Evolutionary conservation across 371 early-diverging fungal genomes (phyloP).

Genomic region (Zancudomyces culisetae): DNA sequence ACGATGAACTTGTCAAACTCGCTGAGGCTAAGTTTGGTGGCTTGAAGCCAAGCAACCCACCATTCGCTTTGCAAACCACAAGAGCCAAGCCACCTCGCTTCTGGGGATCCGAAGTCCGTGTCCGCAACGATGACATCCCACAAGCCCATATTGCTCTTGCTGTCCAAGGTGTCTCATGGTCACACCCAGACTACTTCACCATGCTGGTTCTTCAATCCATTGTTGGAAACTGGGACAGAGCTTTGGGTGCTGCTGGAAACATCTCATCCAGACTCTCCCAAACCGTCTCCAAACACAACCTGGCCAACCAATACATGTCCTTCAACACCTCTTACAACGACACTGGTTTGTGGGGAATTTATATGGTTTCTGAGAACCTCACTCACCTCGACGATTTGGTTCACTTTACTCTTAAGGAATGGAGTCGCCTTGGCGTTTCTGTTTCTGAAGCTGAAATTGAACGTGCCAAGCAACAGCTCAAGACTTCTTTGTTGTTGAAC

Average conservation of each 20-base stretch:
- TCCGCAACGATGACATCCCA: slow-evolving; percentile 61
- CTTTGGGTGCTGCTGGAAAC: slow-evolving; percentile 67
- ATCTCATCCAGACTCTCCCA: slow-evolving; percentile 70
- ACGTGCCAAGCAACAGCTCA: slow-evolving; percentile 95
- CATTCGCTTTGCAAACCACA: slow-evolving; percentile 19
- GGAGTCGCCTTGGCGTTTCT: slow-evolving; percentile 66
- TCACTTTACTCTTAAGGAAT: slow-evolving; percentile 73
- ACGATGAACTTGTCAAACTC: slow-evolving; percentile 74
- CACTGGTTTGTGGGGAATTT: slow-evolving; percentile 95
- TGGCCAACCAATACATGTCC: slow-evolving; percentile 93
- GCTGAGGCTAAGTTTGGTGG: slow-evolving; percentile 78
- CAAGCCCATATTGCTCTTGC: slow-evolving; percentile 91
- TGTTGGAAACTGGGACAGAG: slow-evolving; percentile 90
- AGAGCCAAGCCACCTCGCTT: slow-evolving; percentile 24
- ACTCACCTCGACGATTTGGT: slow-evolving; percentile 66
- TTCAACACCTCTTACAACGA: slow-evolving; percentile 96
- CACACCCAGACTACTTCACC: slow-evolving; percentile 85
- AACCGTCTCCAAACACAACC: slow-evolving; percentile 53
- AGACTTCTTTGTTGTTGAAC: slow-evolving; percentile 71
- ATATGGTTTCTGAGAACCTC: slow-evolving; percentile 68
- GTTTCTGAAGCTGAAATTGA: slow-evolving; percentile 87
- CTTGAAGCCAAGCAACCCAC: slow-evolving; percentile 30
- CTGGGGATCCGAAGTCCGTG: slow-evolving; percentile 81
- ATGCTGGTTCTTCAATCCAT: slow-evolving; percentile 84
- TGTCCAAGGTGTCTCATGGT: slow-evolving; percentile 90